Conservation (phyloP, 805 yeast species). For the Saturnispora serradocipensis region DNA sequence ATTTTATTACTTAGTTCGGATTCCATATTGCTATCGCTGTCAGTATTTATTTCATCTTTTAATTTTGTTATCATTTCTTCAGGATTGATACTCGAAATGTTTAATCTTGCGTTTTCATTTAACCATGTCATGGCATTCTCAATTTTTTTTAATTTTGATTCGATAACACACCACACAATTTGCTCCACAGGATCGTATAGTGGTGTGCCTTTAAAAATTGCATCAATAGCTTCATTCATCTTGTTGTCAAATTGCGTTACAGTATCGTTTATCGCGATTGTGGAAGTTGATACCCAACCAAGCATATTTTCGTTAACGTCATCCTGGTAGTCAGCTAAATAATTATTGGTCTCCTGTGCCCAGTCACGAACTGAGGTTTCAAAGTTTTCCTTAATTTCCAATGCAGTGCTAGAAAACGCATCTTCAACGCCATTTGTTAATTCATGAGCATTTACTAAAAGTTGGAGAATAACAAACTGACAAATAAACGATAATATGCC, state of each 20-base stretch:
- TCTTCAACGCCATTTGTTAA: slow-evolving; percentile 1
- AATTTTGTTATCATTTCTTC: slow-evolving; percentile 8
- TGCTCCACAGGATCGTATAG: slow-evolving; percentile 53
- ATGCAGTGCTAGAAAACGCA: slow-evolving; percentile 10
- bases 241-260: slow-evolving; percentile 44
- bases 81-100: slow-evolving; percentile 41
- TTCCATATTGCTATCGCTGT: slow-evolving; percentile 4
- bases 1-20: slow-evolving; percentile 4
- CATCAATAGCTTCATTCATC: slow-evolving; percentile 51
- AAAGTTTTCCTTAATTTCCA: slow-evolving; percentile 16
- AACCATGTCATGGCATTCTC: slow-evolving; percentile 78
- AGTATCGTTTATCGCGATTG: slow-evolving; percentile 52
- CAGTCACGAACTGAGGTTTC: slow-evolving; percentile 34
- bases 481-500: slow-evolving; percentile 47
- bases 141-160: slow-evolving; percentile 55
- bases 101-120: slow-evolving; percentile 47
- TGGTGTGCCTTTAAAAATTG: slow-evolving; percentile 60
- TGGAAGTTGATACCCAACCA: slow-evolving; percentile 53
- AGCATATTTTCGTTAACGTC: slow-evolving; percentile 55
- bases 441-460: slow-evolving; percentile 4
- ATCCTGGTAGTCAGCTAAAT: slow-evolving; percentile 39
- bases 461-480: slow-evolving; percentile 41
- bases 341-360: slow-evolving; percentile 48
- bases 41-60: slow-evolving; percentile 4
- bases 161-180: slow-evolving; percentile 72